These are phyloP conservation scores for Isochrysis galbana DNA, from an alignment of 78 protist species.

Conservation along the genomic window DNA sequence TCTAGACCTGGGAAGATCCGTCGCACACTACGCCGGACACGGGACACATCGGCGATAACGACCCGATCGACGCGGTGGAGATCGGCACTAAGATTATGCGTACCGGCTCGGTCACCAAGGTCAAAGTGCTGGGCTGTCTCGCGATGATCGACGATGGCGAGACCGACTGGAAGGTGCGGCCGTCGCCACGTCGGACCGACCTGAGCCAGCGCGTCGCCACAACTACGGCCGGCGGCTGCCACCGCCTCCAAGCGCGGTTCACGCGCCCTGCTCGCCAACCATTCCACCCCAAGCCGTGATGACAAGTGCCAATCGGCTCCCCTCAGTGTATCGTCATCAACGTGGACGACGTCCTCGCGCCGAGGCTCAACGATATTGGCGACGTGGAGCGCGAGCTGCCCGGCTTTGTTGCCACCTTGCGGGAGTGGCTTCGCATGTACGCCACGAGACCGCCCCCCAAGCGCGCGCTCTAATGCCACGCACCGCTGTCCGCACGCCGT, in stretches of 20 bases:
- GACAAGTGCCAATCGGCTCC: no score
- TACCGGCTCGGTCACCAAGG: slow-evolving; percentile 74
- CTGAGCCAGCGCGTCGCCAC: no score
- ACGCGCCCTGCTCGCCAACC: no score
- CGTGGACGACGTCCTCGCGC: slow-evolving; percentile 77
- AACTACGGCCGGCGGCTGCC: no score
- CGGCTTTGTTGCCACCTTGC: not conserved
- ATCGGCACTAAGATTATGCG: slow-evolving; percentile 54
- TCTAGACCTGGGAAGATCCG: not conserved
- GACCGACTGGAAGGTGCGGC: slow-evolving; percentile 88
- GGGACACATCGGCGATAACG: slow-evolving; percentile 74
- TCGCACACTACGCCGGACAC: not conserved
- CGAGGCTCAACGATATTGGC: slow-evolving; percentile 61
- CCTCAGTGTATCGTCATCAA: slow-evolving; percentile 65
- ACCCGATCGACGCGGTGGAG: slow-evolving; percentile 88
- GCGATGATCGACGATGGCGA: slow-evolving; percentile 91
- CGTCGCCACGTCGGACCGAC: no score
- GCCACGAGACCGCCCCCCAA: no score
- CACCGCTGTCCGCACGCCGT: no score
- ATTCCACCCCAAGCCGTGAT: no score
- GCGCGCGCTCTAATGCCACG: no score
- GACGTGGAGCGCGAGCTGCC: slow-evolving; percentile 21
- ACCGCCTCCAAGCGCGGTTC: no score
- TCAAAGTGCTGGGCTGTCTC: slow-evolving; percentile 69
- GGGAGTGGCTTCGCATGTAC: slow-evolving; percentile 77